Percentiles rank a stretch among this genome's conserved stretches.
phyloP scores from a whole-genome alignment of 164 flowering plant genomes.

The Platanus orientalis region DNA sequence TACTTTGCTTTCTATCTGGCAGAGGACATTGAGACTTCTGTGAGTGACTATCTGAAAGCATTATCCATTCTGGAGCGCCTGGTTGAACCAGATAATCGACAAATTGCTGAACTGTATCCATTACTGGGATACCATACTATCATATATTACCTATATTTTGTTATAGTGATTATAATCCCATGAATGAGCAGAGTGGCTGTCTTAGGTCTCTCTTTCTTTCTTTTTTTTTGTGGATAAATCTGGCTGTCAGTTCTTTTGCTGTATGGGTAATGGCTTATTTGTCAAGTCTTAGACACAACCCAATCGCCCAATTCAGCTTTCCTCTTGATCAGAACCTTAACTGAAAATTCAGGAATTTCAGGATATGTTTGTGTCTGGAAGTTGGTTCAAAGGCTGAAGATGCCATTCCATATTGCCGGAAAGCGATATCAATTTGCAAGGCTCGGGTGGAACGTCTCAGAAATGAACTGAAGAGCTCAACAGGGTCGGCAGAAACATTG shows the following conservation, averaged over 20 bases:
- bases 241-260: too few relatives aligned
- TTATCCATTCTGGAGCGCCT: conserved; percentile 65
- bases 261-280: neutral
- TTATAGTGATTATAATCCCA: too few relatives aligned
- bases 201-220: too few relatives aligned
- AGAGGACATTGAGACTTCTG: conserved; percentile 97
- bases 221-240: too few relatives aligned
- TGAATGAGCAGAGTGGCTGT: too few relatives aligned
- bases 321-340: conserved; percentile 33
- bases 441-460: conserved; percentile 38
- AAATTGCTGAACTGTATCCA: conserved; percentile 96
- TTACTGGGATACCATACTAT: conserved; percentile 1
- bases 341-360: conserved; percentile 61
- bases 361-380: conserved; percentile 82
- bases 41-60: conserved; percentile 81
- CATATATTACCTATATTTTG: too few relatives aligned
- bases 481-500: conserved; percentile 27
- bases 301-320: neutral
- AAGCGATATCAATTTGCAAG: conserved; percentile 75
- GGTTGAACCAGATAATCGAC: conserved; percentile 88
- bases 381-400: conserved; percentile 70
- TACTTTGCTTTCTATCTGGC: conserved; percentile 17
- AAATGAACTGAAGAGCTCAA: conserved; percentile 36
- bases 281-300: neutral
- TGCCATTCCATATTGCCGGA: conserved; percentile 82